Evolutionary conservation across 2,329 filamentous ascomycete genomes (phyloP).

Genomic region (Fragosphaeria purpurea): DNA sequence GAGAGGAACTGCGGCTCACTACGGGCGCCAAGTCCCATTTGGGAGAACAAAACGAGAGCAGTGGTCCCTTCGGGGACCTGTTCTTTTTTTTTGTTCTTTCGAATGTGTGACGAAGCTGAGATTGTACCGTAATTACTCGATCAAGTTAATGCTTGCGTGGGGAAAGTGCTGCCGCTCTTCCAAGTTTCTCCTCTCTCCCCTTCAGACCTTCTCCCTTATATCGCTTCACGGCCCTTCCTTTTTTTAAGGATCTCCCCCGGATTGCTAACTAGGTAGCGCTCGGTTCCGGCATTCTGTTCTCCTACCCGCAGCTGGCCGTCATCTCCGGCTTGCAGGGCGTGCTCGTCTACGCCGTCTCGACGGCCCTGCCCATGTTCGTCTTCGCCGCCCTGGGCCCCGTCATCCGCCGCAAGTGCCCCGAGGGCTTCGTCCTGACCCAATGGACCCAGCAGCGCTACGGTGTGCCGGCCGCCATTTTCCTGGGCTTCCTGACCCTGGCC

Average conservation of each 20-base stretch:
- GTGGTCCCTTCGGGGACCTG: background rate
- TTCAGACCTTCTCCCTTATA: conserved; percentile 4
- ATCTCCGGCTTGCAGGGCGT: conserved; percentile 72
- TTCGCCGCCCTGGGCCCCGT: conserved; percentile 68
- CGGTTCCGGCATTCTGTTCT: conserved; percentile 74
- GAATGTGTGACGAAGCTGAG: conserved; percentile 63
- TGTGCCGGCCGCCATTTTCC: conserved; percentile 54
- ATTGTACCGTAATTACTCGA: conserved; percentile 94
- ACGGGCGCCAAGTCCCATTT: conserved; percentile 63
- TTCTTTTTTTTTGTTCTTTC: background rate
- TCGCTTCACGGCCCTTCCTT: conserved; percentile 1
- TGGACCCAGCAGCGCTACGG: conserved; percentile 78
- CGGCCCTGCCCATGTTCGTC: conserved; percentile 60
- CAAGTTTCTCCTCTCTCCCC: conserved; percentile 1
- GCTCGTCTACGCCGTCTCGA: conserved; percentile 64
- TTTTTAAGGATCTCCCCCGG: conserved; percentile 9
- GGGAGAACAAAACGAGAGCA: conserved; percentile 7
- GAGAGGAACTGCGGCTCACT: conserved; percentile 56
- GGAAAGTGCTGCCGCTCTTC: conserved; percentile 86
- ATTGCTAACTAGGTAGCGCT: conserved; percentile 53
- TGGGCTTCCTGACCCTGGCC: conserved; percentile 68
- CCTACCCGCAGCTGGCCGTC: conserved; percentile 71
- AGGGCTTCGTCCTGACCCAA: conserved; percentile 76
- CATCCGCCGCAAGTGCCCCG: conserved; percentile 68
- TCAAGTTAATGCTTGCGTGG: conserved; percentile 99